These are phyloP conservation scores for Pythium dissimile DNA, from an alignment of 352 stramenopile genomes.

Conservation along the genomic window DNA sequence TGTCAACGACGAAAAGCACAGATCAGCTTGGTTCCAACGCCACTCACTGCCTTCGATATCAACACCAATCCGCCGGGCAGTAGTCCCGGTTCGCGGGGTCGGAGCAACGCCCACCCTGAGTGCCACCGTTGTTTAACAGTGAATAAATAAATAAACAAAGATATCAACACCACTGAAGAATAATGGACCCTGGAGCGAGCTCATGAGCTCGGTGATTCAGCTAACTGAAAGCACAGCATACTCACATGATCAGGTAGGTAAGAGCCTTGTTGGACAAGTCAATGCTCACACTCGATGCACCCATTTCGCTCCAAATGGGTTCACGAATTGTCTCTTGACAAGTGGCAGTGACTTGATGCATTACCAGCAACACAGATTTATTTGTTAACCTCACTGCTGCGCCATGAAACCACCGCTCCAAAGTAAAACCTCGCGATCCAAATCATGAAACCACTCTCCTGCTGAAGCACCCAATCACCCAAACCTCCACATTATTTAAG, in stretches of 20 bases:
- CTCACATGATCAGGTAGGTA: neutral
- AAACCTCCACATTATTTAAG: conserved; percentile 10
- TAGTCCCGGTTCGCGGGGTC: too few relatives aligned
- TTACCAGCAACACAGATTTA: conserved; percentile 1
- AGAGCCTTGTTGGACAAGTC: neutral
- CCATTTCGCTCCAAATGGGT: neutral
- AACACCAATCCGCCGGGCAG: too few relatives aligned
- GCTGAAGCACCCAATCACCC: conserved; percentile 13
- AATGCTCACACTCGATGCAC: neutral
- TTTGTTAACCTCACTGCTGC: too few relatives aligned
- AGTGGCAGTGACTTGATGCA: conserved; percentile 7
- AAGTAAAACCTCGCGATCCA: neutral
- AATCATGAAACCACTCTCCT: conserved; percentile 12
- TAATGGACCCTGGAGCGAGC: too few relatives aligned
- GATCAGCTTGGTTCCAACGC: too few relatives aligned
- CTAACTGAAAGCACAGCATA: neutral
- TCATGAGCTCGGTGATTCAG: too few relatives aligned
- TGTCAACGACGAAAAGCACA: too few relatives aligned
- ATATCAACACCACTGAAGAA: too few relatives aligned
- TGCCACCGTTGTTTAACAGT: too few relatives aligned
- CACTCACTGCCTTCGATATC: too few relatives aligned
- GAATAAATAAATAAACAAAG: too few relatives aligned
- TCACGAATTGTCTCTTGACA: conserved; percentile 12
- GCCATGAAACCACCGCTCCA: conserved; percentile 1
- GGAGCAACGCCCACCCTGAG: too few relatives aligned